phyloP scores from a whole-genome alignment of 1,284 basidiomycete genomes.

The Sporisorium exsertum region DNA sequence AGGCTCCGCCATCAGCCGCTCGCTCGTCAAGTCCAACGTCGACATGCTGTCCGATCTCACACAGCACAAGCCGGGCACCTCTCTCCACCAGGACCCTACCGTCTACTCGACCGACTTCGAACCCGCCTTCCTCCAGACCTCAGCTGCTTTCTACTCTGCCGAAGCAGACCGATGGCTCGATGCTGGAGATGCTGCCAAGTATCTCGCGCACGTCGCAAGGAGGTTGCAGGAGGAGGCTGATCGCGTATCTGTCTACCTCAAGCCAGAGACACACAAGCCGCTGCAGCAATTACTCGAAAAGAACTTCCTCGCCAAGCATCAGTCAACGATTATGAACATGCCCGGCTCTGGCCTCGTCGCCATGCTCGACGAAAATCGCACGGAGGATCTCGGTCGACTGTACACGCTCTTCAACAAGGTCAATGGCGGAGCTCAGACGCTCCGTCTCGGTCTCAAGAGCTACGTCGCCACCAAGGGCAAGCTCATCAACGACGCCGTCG shows the following conservation, averaged over 20 bases:
- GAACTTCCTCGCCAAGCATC: constrained; percentile 81
- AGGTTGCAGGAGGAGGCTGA: constrained; percentile 87
- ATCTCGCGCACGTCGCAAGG: constrained; percentile 84
- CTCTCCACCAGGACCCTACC: constrained; percentile 69
- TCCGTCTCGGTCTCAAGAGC: constrained; percentile 80
- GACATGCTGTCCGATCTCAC: constrained; percentile 83
- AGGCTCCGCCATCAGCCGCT: constrained; percentile 89
- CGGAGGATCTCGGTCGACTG: constrained; percentile 82
- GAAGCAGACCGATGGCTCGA: constrained; percentile 82
- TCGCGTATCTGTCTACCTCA: constrained; percentile 89
- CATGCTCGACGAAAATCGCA: constrained; percentile 86
- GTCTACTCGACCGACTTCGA: constrained; percentile 90
- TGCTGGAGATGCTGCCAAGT: constrained; percentile 83
- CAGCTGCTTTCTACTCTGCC: constrained; percentile 80
- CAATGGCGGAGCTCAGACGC: constrained; percentile 73
- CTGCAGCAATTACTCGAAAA: constrained; percentile 83
- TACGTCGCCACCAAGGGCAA: constrained; percentile 83
- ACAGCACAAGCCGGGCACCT: constrained; percentile 64
- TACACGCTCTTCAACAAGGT: constrained; percentile 84
- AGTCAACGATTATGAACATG: constrained; percentile 81
- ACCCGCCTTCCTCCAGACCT: constrained; percentile 82
- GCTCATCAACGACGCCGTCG: constrained; percentile 78
- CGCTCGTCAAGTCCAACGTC: constrained; percentile 85
- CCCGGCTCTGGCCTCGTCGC: constrained; percentile 85
- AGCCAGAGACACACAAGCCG: constrained; percentile 78